phyloP scores from a whole-genome alignment of 495 filamentous ascomycete genomes.

The Xylaria curta region DNA sequence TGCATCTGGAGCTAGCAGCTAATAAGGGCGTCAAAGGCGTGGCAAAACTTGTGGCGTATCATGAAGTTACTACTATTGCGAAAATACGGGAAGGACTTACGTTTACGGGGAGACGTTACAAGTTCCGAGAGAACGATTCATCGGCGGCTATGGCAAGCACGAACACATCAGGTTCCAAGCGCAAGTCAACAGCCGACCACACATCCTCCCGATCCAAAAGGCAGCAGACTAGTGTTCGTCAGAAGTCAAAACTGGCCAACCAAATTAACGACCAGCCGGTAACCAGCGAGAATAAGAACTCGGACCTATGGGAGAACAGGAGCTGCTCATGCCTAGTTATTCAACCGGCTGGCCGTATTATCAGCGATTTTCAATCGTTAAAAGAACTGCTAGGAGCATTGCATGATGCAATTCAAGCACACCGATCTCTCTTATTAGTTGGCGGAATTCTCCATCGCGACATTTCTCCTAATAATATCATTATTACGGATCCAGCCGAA shows the following conservation, averaged over 20 bases:
- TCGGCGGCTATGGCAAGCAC: not conserved
- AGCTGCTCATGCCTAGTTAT: conserved; percentile 12
- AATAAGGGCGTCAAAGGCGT: conserved; percentile 7
- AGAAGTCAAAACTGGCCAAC: conserved; percentile 1
- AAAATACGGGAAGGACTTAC: conserved; percentile 18
- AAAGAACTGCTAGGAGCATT: conserved; percentile 4
- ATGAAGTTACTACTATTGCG: conserved; percentile 21
- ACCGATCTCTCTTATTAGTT: conserved; percentile 41
- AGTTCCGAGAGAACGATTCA: conserved; percentile 3
- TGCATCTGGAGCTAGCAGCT: conserved; percentile 13
- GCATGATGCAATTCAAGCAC: conserved; percentile 21
- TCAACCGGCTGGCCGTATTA: conserved; percentile 2
- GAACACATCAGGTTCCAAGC: not conserved
- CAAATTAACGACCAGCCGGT: not conserved
- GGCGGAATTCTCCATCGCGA: conserved; percentile 49
- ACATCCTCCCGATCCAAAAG: conserved; percentile 3
- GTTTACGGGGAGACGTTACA: not conserved
- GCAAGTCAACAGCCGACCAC: conserved; percentile 9
- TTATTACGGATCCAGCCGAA: conserved; percentile 35
- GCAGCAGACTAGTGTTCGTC: not conserved
- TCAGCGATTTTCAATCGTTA: not conserved
- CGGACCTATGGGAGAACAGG: conserved; percentile 6
- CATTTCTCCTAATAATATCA: conserved; percentile 49
- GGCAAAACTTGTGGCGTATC: conserved; percentile 11
- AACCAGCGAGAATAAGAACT: not conserved